phyloP scores from a whole-genome alignment of 2,329 filamentous ascomycete genomes.

The Hirsutella rhossiliensis region DNA sequence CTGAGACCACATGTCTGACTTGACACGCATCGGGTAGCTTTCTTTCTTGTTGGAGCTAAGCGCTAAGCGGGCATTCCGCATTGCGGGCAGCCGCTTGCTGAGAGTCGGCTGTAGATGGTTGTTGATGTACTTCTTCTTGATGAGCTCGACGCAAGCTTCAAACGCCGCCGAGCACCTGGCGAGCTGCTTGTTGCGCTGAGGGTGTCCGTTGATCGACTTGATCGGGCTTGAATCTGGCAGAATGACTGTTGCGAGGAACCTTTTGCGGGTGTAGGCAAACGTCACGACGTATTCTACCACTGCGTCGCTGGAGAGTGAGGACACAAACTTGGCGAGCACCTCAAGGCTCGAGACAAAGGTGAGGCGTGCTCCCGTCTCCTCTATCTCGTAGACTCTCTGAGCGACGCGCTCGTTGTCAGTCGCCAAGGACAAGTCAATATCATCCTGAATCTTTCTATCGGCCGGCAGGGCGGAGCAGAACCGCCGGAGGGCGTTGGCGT shows the following conservation, averaged over 20 bases:
- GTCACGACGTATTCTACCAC: conserved; percentile 50
- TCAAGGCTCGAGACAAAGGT: conserved; percentile 64
- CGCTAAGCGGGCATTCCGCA: conserved; percentile 80
- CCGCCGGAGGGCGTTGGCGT: conserved; percentile 52
- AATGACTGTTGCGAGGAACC: conserved; percentile 66
- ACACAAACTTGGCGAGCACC: conserved; percentile 62
- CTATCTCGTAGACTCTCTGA: conserved; percentile 46
- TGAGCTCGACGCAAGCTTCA: conserved; percentile 61
- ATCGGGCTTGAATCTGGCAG: conserved; percentile 67
- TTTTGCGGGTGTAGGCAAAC: conserved; percentile 28
- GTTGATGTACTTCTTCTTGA: conserved; percentile 56
- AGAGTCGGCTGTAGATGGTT: conserved; percentile 63
- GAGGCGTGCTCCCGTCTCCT: conserved; percentile 60
- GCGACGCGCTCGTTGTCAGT: conserved; percentile 9
- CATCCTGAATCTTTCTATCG: conserved; percentile 44
- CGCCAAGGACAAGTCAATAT: conserved; percentile 6
- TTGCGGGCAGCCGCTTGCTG: conserved; percentile 57
- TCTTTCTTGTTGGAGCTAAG: conserved; percentile 66
- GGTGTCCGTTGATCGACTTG: conserved; percentile 48
- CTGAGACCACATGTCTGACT: conserved; percentile 61
- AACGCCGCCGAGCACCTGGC: conserved; percentile 89
- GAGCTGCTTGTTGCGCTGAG: conserved; percentile 56
- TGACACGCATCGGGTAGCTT: conserved; percentile 65
- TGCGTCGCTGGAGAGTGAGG: conserved; percentile 37
- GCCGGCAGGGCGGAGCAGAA: conserved; percentile 68